Base-by-base conservation (phyloP, 75 land plant species). In the Chamaecyparis obtusa region DNA sequence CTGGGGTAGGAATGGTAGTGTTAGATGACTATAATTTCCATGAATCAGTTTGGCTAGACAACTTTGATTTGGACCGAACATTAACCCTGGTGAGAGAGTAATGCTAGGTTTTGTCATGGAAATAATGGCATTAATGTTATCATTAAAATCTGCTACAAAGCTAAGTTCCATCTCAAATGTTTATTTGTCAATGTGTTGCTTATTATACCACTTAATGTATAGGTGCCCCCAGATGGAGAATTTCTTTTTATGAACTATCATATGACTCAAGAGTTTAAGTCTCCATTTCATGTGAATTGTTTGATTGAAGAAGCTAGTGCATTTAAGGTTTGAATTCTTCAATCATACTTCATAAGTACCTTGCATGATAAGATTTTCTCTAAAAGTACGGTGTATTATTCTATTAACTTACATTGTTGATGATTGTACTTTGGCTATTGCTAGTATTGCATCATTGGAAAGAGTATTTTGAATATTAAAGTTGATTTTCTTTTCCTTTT, bases 181-280 rank as follows among this genome's bases (percentile, higher is more conserved):
- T 55, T 51, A 51, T 43, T 86, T 30, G 3, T 88, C n/a, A n/a
- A n/a, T n/a, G n/a, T n/a, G n/a, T n/a, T n/a, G n/a, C n/a, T n/a
- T n/a, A n/a, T n/a, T n/a, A 32, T 44, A 86, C 17, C 60, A 33
- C 46, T 85, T 39, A 55, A 51, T 80, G 6, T 78, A 64, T 86
- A 96, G 99, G 92, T 98, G 44, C 99, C 99, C 11, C 93, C 98
- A 24, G 99, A 96, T 91, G 99, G 99, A 84, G 99, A 98, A 87
- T 98, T 98, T 87, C 88, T 98, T 80, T 95, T 96, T 75, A 98
- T 98, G 99, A 98, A 98, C 80, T 98, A 96, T 80, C 95, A 97
- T 9, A 95, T 96, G 91, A 98, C 97, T 74, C 99, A 95, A 86
- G 98, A 98, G 84, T 98, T 98, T 85, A 98, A 95, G 86, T 96